Base-by-base conservation (phyloP, 2,329 filamentous ascomycete genomes). In the Periconia macrospinosa region DNA sequence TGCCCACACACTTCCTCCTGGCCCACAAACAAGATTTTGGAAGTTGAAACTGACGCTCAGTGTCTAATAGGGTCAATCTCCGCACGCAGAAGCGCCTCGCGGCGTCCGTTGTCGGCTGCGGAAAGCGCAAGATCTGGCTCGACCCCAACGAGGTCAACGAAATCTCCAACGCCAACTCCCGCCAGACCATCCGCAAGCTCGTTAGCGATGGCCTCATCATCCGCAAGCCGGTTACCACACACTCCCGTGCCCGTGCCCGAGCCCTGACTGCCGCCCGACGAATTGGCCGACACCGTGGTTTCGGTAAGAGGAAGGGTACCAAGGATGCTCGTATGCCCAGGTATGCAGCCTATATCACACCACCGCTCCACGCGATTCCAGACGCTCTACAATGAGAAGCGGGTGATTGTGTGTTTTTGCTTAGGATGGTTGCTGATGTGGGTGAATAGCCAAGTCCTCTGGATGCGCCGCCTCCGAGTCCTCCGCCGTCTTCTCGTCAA, bases 221-320 rank as follows among this genome's bases (percentile, higher is more conserved):
- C 87, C 91, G 90, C 86, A 99, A 99, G 89, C 95, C 95, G 77
- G 92, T 97, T 77, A 97, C 93, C 77, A 96, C 97, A 91, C 94
- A 99, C 91, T 97, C 94, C 72, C 91, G 95, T 82, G 87, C 91
- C 75, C 91, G 94, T 76, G 94, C 94, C 76, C 90, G 95, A 75
- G 92, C 94, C 81, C 86, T 99, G 79, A 96, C 90, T 80, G 90
- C 91, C 66, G 90, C 94, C 78, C 89, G 94, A 83, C 86, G 92
- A 77, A 92, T 96, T 77, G 94, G 94, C 78, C 87, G 94, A 82
- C 94, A 99, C 87, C 90, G 94, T 82, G 94, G 94, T 79, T 96
- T 96, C 85, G 94, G 94, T 91, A 99, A 99, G 92, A 91, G 94
- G 83, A 99, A 99, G 93, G 95, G 94, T 97, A 97, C 95, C 76